phyloP scores from a whole-genome alignment of 2,329 filamentous ascomycete species.

The Dothideomycetidae sp. region DNA sequence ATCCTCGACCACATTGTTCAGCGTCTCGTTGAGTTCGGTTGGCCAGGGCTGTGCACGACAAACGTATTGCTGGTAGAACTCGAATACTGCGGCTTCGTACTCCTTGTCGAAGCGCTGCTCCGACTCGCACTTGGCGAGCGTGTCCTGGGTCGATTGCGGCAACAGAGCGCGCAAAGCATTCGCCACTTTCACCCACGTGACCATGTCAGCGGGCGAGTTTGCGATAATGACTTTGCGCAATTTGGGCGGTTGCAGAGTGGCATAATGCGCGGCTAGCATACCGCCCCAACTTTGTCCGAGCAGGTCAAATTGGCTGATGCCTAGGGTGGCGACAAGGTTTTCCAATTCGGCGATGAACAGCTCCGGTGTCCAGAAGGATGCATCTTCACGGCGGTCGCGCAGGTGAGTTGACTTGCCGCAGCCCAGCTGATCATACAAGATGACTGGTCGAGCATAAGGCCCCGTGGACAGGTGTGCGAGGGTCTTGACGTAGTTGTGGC shows the following conservation, averaged over 20 bases:
- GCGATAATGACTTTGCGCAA: slow-evolving; percentile 27
- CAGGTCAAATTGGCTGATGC: slow-evolving; percentile 30
- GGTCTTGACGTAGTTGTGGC: slow-evolving; percentile 23
- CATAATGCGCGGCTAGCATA: slow-evolving; percentile 35
- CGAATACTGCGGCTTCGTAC: slow-evolving; percentile 20
- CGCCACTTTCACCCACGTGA: slow-evolving; percentile 18
- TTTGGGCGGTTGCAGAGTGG: slow-evolving; percentile 23
- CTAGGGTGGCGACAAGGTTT: slow-evolving; percentile 32
- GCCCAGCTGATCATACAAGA: slow-evolving; percentile 43
- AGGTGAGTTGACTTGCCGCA: slow-evolving; percentile 37
- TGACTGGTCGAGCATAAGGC: slow-evolving; percentile 29
- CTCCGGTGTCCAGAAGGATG: slow-evolving; percentile 33
- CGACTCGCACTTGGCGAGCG: slow-evolving; percentile 18
- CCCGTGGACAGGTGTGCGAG: slow-evolving; percentile 25
- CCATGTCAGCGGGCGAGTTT: slow-evolving; percentile 20
- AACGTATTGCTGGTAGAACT: slow-evolving; percentile 20
- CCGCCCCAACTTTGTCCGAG: slow-evolving; percentile 41
- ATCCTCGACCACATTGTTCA: slow-evolving; percentile 21
- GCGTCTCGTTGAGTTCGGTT: slow-evolving; percentile 15
- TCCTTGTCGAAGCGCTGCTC: slow-evolving; percentile 15
- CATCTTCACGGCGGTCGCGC: slow-evolving; percentile 30
- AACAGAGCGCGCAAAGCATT: slow-evolving; percentile 16
- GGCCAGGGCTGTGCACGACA: slow-evolving; percentile 22
- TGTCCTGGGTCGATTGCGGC: slow-evolving; percentile 19
- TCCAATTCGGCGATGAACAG: slow-evolving; percentile 38